Percentiles rank a stretch among this genome's conserved stretches.
Conservation (phyloP, 352 stramenopile species). For the Pythium myriotylum region DNA sequence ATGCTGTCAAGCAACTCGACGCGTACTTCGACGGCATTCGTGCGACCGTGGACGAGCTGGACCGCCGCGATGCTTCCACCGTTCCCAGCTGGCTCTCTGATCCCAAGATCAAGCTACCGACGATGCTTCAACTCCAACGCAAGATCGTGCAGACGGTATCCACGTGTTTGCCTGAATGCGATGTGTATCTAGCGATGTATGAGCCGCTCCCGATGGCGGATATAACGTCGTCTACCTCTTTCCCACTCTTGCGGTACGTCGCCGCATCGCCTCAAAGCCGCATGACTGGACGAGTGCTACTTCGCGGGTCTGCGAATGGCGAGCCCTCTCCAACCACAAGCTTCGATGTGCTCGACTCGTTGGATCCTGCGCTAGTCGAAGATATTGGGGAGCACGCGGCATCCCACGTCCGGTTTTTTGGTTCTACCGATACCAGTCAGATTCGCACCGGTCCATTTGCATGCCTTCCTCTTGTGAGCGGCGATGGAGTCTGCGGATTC, state of each 20-base stretch:
- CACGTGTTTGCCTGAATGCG: constrained; percentile 63
- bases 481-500: constrained; percentile 24
- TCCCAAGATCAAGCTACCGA: constrained; percentile 39
- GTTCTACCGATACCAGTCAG: background rate
- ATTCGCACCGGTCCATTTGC: constrained; percentile 45
- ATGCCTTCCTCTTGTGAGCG: constrained; percentile 48
- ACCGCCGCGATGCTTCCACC: constrained; percentile 15
- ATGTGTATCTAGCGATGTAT: constrained; percentile 71
- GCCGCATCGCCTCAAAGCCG: constrained; percentile 51
- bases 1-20: constrained; percentile 39
- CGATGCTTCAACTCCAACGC: constrained; percentile 62
- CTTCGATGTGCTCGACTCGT: constrained; percentile 36
- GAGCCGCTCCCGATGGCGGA: constrained; percentile 48
- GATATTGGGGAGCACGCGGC: constrained; percentile 33
- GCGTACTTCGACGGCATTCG: constrained; percentile 44
- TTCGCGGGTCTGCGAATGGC: background rate
- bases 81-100: constrained; percentile 25
- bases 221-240: constrained; percentile 27
- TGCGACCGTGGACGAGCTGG: constrained; percentile 15
- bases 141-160: constrained; percentile 58
- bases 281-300: constrained; percentile 46
- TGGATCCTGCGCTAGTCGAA: constrained; percentile 35
- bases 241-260: constrained; percentile 45
- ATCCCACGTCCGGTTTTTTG: constrained; percentile 34
- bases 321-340: constrained; percentile 23